Conservation (phyloP, 495 filamentous ascomycete species). For the Penicillium samsonianum region DNA sequence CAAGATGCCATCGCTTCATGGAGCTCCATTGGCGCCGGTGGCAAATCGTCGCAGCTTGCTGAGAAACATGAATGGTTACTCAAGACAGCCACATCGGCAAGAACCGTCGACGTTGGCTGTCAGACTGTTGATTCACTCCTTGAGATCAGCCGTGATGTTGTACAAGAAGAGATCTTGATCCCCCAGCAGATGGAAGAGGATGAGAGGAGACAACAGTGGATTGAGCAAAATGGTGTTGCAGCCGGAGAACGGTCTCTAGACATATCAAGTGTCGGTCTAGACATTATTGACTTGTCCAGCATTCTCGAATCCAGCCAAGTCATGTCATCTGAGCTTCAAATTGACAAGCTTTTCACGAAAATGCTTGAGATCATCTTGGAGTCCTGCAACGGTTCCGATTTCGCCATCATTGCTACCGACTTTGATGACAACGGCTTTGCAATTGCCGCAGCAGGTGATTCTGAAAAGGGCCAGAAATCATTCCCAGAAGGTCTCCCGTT, state of each 20-base stretch:
- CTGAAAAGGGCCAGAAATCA: conserved; percentile 58
- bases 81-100: conserved; percentile 60
- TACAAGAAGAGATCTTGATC: conserved; percentile 46
- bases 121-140: conserved; percentile 65
- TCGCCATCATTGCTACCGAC: conserved; percentile 76
- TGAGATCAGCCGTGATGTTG: conserved; percentile 56
- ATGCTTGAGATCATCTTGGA: conserved; percentile 91
- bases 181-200: conserved; percentile 55
- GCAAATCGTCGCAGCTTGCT: conserved; percentile 69
- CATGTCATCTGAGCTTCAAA: conserved; percentile 83
- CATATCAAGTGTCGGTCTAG: conserved; percentile 52
- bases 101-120: conserved; percentile 66
- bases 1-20: conserved; percentile 74
- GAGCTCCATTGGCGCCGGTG: conserved; percentile 70
- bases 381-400: conserved; percentile 77
- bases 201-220: conserved; percentile 68
- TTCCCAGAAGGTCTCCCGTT: conserved; percentile 66
- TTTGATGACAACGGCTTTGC: conserved; percentile 69
- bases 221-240: conserved; percentile 61
- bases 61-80: conserved; percentile 72
- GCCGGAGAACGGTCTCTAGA: conserved; percentile 41
- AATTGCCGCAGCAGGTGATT: conserved; percentile 74
- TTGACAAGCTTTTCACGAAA: conserved; percentile 79
- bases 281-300: conserved; percentile 85
- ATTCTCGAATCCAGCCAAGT: conserved; percentile 88